A percentile compares a stretch with the other conserved stretches of the same genome.
phyloP scores from a whole-genome alignment of 2,329 filamentous ascomycete genomes.

The Domatiomyces catenatus region DNA sequence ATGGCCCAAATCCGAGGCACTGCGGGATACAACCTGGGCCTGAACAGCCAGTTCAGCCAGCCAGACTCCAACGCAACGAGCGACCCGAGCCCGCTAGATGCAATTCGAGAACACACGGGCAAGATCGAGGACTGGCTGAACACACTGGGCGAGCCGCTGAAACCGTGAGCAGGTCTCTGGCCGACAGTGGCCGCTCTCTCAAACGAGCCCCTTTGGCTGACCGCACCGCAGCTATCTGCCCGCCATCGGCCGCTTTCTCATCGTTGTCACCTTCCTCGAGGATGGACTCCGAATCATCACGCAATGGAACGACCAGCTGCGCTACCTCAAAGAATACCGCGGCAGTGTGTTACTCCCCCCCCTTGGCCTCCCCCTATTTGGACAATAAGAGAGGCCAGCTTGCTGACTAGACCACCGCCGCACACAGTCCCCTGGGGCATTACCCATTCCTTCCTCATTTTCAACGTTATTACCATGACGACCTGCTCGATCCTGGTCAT shows the following conservation, averaged over 20 bases:
- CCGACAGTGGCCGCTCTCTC: constrained; percentile 3
- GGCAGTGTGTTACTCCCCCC: constrained; percentile 78
- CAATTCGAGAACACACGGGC: constrained; percentile 86
- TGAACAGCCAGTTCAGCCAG: constrained; percentile 55
- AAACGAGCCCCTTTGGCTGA: constrained; percentile 7
- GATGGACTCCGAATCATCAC: constrained; percentile 92
- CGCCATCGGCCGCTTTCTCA: constrained; percentile 88
- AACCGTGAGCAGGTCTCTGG: constrained; percentile 56
- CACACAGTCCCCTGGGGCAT: constrained; percentile 64
- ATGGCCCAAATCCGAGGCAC: constrained; percentile 47
- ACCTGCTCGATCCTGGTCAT: constrained; percentile 75
- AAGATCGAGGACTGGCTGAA: constrained; percentile 95
- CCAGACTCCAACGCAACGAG: constrained; percentile 44
- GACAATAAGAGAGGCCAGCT: not conserved
- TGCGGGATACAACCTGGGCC: constrained; percentile 69
- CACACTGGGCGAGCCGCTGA: constrained; percentile 72
- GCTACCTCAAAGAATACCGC: constrained; percentile 75
- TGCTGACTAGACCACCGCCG: not conserved
- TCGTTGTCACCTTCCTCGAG: constrained; percentile 96
- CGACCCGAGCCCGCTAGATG: constrained; percentile 66
- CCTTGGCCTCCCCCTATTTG: constrained; percentile 65
- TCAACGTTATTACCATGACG: constrained; percentile 81
- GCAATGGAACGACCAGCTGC: constrained; percentile 90
- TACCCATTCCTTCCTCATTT: constrained; percentile 81
- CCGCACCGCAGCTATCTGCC: constrained; percentile 58